Percentiles rank a stretch among this genome's conserved stretches.
Evolutionary conservation across 1,284 basidiomycete genomes (phyloP).

Genomic region (Ceratorhiza oryzae-sativae): DNA sequence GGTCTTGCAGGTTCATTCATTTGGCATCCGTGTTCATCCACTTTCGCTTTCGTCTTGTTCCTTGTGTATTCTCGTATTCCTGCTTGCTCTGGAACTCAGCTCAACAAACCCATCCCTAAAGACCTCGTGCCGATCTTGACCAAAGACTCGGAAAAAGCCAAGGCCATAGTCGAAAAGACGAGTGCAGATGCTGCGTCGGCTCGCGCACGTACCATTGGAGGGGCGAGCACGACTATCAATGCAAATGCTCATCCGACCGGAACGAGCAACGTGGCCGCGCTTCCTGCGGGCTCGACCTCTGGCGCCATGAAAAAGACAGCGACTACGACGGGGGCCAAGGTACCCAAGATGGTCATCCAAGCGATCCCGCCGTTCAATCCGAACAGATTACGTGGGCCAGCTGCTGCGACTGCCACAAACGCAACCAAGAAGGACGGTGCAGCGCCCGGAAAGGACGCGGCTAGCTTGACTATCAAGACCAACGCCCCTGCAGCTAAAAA

Average conservation of each 20-base stretch:
- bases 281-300: conserved; percentile 36
- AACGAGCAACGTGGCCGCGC: conserved; percentile 45
- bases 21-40: conserved; percentile 41
- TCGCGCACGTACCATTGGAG: conserved; percentile 70
- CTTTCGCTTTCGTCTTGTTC: conserved; percentile 31
- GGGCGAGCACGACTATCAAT: conserved; percentile 45
- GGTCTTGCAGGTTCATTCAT: conserved; percentile 36
- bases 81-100: conserved; percentile 54
- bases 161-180: conserved; percentile 79
- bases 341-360: conserved; percentile 73
- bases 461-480: conserved; percentile 72
- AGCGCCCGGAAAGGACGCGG: conserved; percentile 42
- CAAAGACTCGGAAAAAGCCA: conserved; percentile 89
- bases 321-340: conserved; percentile 46
- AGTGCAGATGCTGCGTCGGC: conserved; percentile 68
- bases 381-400: conserved; percentile 52
- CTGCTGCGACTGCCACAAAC: conserved; percentile 45
- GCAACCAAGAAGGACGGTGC: conserved; percentile 51
- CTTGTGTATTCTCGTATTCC: conserved; percentile 1
- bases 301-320: conserved; percentile 41
- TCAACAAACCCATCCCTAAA: conserved; percentile 92
- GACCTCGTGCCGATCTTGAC: conserved; percentile 92
- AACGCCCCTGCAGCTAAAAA: neutral
- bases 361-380: conserved; percentile 93
- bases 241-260: conserved; percentile 43